Evolutionary conservation across 345 rosid species (phyloP).

Genomic region (Ricinus communis): DNA sequence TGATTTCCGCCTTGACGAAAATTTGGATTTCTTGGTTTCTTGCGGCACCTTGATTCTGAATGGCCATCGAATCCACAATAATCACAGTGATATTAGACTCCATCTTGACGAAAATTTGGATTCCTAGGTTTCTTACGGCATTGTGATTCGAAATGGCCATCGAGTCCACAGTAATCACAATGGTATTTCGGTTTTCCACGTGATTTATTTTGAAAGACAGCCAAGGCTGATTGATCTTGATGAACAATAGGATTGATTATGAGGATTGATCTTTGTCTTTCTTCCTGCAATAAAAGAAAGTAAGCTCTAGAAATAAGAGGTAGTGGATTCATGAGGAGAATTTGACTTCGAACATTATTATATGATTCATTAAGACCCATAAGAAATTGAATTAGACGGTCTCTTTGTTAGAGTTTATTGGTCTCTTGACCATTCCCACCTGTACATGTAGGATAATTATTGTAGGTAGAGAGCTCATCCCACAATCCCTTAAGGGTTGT

Average conservation of each 20-base stretch:
- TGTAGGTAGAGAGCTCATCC: too few relatives aligned
- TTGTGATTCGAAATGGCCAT: background rate
- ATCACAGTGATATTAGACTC: background rate
- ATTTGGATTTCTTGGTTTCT: too few relatives aligned
- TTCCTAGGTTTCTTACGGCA: too few relatives aligned
- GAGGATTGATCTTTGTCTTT: too few relatives aligned
- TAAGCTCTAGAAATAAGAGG: background rate
- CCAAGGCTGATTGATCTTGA: background rate
- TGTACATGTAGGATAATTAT: too few relatives aligned
- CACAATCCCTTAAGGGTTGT: background rate
- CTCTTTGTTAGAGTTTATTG: background rate
- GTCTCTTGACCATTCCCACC: background rate
- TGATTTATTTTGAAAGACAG: background rate
- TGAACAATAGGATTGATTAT: background rate
- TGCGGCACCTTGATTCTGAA: too few relatives aligned
- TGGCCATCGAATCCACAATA: background rate
- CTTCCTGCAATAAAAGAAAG: background rate
- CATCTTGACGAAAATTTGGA: too few relatives aligned
- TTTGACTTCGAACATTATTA: background rate
- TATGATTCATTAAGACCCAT: conserved; percentile 1
- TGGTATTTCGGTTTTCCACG: too few relatives aligned
- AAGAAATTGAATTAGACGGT: conserved; percentile 2
- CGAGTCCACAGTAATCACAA: background rate
- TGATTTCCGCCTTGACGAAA: too few relatives aligned
- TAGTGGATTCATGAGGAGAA: background rate